phyloP scores from a whole-genome alignment of 208 protist species.

The Crithidia bombi region DNA sequence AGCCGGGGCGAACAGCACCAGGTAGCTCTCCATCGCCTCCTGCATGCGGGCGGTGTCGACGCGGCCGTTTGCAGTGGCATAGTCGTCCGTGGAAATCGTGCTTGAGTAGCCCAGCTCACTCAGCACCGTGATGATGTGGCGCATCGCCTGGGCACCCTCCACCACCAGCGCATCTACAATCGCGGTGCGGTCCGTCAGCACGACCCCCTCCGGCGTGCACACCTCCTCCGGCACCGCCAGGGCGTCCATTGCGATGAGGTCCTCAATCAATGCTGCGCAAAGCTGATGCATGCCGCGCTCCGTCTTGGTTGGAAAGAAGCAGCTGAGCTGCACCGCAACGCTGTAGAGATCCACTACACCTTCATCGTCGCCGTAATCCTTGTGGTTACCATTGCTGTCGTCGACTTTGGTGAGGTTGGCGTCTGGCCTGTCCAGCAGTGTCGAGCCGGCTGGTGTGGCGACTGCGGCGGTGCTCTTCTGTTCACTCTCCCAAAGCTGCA shows the following conservation, averaged over 20 bases:
- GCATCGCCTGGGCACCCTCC: constrained; percentile 35
- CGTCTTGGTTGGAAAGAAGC: constrained; percentile 53
- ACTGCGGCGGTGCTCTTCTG: neutral
- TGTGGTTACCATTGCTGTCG: too few species aligned
- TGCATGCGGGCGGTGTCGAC: constrained; percentile 9
- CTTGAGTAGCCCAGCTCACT: constrained; percentile 6
- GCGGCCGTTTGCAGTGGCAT: neutral
- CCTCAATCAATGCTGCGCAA: constrained; percentile 37
- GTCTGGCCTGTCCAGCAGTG: neutral
- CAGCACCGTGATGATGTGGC: constrained; percentile 24
- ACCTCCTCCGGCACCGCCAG: constrained; percentile 28
- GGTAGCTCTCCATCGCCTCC: constrained; percentile 16
- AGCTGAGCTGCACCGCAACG: constrained; percentile 33
- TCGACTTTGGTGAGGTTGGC: neutral
- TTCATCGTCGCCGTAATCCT: neutral
- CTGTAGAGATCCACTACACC: constrained; percentile 31
- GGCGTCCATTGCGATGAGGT: constrained; percentile 29
- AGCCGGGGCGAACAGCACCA: constrained; percentile 26
- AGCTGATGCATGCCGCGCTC: constrained; percentile 28
- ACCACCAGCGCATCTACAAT: constrained; percentile 26
- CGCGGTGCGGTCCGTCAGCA: constrained; percentile 23
- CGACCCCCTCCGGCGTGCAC: constrained; percentile 15
- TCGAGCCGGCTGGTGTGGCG: neutral
- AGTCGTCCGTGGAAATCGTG: constrained; percentile 10
- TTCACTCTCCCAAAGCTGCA: constrained; percentile 4